These are phyloP conservation scores for Furcasterigmium furcatum DNA, from an alignment of 2,329 filamentous ascomycete species.

Conservation along the genomic window DNA sequence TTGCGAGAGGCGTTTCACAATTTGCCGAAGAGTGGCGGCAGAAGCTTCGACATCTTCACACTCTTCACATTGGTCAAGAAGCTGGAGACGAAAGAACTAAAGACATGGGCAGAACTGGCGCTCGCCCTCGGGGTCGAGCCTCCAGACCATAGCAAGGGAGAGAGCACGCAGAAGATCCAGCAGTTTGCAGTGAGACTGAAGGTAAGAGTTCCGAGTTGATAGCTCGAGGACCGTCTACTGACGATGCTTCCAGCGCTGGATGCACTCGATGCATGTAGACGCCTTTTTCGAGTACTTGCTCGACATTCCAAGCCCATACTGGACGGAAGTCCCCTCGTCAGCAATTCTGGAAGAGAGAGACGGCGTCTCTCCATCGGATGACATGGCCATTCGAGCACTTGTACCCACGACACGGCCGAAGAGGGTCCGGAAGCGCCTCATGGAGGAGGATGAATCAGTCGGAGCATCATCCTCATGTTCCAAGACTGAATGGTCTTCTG, in stretches of 20 bases:
- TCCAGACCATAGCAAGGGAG: conserved; percentile 75
- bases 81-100: conserved; percentile 79
- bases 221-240: background rate
- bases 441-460: conserved; percentile 53
- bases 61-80: conserved; percentile 77
- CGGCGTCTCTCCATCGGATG: conserved; percentile 81
- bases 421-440: conserved; percentile 59
- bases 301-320: conserved; percentile 75
- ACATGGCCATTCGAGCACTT: conserved; percentile 80
- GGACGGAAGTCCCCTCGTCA: conserved; percentile 64
- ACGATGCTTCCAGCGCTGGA: conserved; percentile 68
- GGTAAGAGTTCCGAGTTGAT: conserved; percentile 42
- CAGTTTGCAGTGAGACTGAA: conserved; percentile 92
- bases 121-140: conserved; percentile 85
- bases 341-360: conserved; percentile 58
- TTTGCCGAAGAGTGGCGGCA: conserved; percentile 84
- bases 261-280: conserved; percentile 94
- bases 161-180: conserved; percentile 90
- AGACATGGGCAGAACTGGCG: conserved; percentile 88
- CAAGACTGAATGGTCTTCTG: conserved; percentile 21
- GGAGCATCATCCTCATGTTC: conserved; percentile 56
- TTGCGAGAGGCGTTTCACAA: conserved; percentile 73
- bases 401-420: conserved; percentile 71
- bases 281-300: conserved; percentile 91
- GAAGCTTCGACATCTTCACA: conserved; percentile 74